Conservation (phyloP, 192 early-diverging fungal species). For the Backusella tarrabulga region DNA sequence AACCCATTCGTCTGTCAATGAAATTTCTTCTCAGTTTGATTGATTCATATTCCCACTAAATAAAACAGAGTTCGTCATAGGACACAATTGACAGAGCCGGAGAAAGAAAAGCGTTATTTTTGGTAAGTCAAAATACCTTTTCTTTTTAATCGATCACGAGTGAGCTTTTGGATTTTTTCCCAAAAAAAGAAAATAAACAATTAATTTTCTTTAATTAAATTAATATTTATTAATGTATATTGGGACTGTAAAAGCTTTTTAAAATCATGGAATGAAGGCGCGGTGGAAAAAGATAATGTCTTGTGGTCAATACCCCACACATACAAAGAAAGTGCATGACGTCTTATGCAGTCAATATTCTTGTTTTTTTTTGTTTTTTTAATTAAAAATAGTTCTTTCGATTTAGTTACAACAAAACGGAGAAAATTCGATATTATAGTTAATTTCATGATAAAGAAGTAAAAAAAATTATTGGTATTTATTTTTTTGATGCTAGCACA, state of each 20-base stretch:
- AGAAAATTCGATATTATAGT: neutral
- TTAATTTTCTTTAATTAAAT: neutral
- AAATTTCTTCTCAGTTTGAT: neutral
- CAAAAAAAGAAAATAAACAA: slow-evolving; percentile 1
- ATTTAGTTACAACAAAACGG: slow-evolving; percentile 1
- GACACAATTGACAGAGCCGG: neutral
- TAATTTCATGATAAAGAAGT: neutral
- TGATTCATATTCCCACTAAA: neutral
- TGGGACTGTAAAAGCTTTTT: neutral
- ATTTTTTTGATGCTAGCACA: neutral
- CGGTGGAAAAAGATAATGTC: neutral
- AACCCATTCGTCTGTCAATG: neutral
- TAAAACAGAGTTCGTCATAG: neutral
- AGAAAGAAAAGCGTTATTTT: neutral
- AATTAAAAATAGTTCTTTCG: neutral
- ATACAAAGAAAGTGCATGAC: neutral
- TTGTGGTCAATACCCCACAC: neutral
- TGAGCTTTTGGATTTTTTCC: neutral
- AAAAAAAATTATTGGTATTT: neutral
- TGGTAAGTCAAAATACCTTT: neutral
- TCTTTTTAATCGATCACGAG: neutral
- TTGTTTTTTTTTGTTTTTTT: too few species aligned
- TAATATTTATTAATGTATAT: neutral
- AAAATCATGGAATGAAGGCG: neutral
- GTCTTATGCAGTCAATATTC: neutral